phyloP scores from a whole-genome alignment of 75 land plant genomes.

The Pinus taeda region DNA sequence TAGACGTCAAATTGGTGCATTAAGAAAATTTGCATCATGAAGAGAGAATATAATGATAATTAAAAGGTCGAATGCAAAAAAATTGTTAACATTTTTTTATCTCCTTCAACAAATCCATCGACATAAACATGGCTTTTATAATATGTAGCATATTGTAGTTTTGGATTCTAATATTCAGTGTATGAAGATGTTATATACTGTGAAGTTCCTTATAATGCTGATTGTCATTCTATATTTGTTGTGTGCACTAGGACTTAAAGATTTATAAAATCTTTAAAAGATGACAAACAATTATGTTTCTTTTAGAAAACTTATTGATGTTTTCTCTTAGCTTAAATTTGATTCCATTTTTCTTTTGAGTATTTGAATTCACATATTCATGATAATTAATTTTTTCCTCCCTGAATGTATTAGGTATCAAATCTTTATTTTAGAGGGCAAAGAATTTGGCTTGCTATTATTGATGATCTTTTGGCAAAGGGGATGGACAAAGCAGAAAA shows the following conservation, averaged over 20 bases:
- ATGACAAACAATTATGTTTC: not conserved
- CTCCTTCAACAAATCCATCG: not conserved
- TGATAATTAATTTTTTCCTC: not conserved
- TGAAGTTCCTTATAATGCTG: not conserved
- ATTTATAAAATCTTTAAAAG: not conserved
- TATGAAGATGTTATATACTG: too few species aligned
- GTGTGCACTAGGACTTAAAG: not conserved
- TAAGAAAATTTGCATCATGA: too few species aligned
- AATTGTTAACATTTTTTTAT: not conserved
- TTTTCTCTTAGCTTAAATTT: not conserved
- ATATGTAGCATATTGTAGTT: not conserved
- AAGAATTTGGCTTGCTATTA: conserved; percentile 71
- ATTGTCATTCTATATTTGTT: not conserved
- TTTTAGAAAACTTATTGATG: not conserved
- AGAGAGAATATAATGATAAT: too few species aligned
- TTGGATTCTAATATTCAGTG: not conserved
- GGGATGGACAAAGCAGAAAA: conserved; percentile 73
- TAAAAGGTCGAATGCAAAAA: not conserved
- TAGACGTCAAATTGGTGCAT: too few species aligned
- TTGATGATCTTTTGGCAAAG: conserved; percentile 69
- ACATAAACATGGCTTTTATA: not conserved
- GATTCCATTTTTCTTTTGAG: not conserved
- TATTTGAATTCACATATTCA: not conserved
- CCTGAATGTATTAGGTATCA: conserved; percentile 27
- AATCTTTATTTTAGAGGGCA: conserved; percentile 68